Conservation (phyloP, 352 stramenopile species). For the Aphanomyces euteiches region DNA sequence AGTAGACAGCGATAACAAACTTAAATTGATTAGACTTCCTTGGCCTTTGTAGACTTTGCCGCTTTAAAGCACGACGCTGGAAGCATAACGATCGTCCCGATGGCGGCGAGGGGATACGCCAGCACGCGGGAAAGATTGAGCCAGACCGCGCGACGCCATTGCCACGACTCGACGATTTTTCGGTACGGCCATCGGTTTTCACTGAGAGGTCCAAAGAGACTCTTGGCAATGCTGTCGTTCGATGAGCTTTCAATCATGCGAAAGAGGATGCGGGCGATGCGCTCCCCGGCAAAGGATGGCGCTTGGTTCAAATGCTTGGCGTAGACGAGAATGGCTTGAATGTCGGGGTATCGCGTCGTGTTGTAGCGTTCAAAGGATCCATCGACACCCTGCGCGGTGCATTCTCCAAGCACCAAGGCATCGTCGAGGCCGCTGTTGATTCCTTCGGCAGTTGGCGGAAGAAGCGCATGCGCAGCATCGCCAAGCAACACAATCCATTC, state of each 20-base stretch:
- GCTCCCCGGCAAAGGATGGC: slow-evolving; percentile 3
- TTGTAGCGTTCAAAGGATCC: not conserved
- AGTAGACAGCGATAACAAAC: too few relatives aligned
- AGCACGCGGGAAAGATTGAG: slow-evolving; percentile 23
- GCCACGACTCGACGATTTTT: slow-evolving; percentile 9
- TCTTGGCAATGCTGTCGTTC: not conserved
- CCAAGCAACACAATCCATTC: slow-evolving; percentile 20
- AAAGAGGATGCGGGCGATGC: slow-evolving; percentile 14
- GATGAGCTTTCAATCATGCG: not conserved
- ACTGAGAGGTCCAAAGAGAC: slow-evolving; percentile 12
- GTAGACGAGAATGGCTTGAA: slow-evolving; percentile 5
- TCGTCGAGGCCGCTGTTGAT: slow-evolving; percentile 25
- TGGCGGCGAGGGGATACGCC: slow-evolving; percentile 1
- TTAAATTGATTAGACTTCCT: too few relatives aligned
- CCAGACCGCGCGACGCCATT: not conserved
- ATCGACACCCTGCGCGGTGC: not conserved
- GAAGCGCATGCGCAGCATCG: slow-evolving; percentile 16
- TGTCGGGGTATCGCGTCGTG: slow-evolving; percentile 2
- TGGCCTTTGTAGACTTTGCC: too few relatives aligned
- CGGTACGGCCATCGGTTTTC: slow-evolving; percentile 1
- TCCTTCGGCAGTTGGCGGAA: slow-evolving; percentile 12
- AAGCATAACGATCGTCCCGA: not conserved
- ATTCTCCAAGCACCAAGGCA: not conserved
- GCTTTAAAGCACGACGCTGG: not conserved
- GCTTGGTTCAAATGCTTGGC: slow-evolving; percentile 13